Evolutionary conservation across 345 rosid species (phyloP).

Genomic region (Lumnitzera littorea): DNA sequence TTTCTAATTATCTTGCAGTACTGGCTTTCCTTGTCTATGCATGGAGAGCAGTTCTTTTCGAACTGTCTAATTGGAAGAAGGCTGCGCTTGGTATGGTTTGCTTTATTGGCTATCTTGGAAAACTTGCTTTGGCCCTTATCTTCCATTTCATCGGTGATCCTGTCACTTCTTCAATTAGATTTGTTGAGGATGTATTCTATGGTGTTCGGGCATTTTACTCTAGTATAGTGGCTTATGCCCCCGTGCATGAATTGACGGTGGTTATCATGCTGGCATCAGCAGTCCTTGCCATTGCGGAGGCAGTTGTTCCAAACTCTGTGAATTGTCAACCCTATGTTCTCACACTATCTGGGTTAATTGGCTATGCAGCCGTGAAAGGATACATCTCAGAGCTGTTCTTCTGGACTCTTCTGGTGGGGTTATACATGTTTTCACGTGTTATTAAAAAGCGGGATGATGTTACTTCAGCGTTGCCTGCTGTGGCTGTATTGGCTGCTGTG

Average conservation of each 20-base stretch:
- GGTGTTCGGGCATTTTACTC: constrained; percentile 63
- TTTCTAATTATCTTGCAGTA: constrained; percentile 37
- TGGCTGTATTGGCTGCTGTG: constrained; percentile 72
- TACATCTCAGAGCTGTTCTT: constrained; percentile 71
- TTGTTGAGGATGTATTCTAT: constrained; percentile 46
- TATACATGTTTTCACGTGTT: constrained; percentile 52
- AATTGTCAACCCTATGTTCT: constrained; percentile 56
- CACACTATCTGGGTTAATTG: constrained; percentile 58
- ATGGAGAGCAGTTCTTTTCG: constrained; percentile 83
- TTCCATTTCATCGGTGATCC: constrained; percentile 80
- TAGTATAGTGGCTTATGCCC: constrained; percentile 57
- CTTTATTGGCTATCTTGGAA: constrained; percentile 54
- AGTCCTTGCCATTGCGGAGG: constrained; percentile 75
- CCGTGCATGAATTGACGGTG: constrained; percentile 52
- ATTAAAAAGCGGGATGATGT: constrained; percentile 73
- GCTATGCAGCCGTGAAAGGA: constrained; percentile 67
- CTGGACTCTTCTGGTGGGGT: constrained; percentile 65
- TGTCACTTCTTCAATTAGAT: constrained; percentile 43
- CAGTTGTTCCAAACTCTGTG: constrained; percentile 54
- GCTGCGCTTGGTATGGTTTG: constrained; percentile 27
- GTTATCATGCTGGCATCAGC: constrained; percentile 63
- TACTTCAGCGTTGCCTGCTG: constrained; percentile 66
- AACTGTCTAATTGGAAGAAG: constrained; percentile 67
- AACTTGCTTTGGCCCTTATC: constrained; percentile 55
- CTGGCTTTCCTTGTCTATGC: constrained; percentile 63